Percentiles rank a stretch among this genome's conserved stretches.
Evolutionary conservation across 306 rosid genomes (phyloP).

Genomic region (Vigna mungo): DNA sequence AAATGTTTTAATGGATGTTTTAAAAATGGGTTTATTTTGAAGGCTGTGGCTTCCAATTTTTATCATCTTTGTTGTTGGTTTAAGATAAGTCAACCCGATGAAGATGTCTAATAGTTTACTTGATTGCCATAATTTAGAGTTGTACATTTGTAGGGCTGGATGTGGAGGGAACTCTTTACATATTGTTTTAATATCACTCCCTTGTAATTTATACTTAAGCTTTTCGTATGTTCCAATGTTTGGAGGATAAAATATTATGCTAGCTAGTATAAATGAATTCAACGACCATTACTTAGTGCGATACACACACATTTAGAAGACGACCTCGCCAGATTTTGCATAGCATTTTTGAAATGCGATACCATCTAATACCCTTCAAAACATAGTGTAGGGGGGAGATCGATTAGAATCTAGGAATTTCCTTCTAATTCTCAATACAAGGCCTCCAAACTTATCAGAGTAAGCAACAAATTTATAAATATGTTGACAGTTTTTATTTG

Average conservation of each 20-base stretch:
- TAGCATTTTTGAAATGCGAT: not conserved
- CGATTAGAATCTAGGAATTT: too few relatives aligned
- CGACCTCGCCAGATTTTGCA: not conserved
- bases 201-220: conserved; percentile 46
- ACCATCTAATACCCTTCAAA: too few relatives aligned
- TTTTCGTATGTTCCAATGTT: conserved; percentile 10
- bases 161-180: conserved; percentile 43
- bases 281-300: not conserved
- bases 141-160: conserved; percentile 45
- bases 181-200: conserved; percentile 24
- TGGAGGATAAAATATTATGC: conserved; percentile 39
- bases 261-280: conserved; percentile 12
- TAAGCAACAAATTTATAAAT: too few relatives aligned
- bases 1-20: conserved; percentile 18
- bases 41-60: conserved; percentile 51
- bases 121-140: conserved; percentile 17
- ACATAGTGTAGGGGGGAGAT: too few relatives aligned
- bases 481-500: too few relatives aligned
- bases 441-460: too few relatives aligned
- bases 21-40: conserved; percentile 1
- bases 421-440: too few relatives aligned
- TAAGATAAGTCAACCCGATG: conserved; percentile 53
- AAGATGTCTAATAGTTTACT: conserved; percentile 46
- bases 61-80: conserved; percentile 44
- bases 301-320: not conserved